phyloP scores from a whole-genome alignment of 495 filamentous ascomycete species.

The Aspergillus sparsus region DNA sequence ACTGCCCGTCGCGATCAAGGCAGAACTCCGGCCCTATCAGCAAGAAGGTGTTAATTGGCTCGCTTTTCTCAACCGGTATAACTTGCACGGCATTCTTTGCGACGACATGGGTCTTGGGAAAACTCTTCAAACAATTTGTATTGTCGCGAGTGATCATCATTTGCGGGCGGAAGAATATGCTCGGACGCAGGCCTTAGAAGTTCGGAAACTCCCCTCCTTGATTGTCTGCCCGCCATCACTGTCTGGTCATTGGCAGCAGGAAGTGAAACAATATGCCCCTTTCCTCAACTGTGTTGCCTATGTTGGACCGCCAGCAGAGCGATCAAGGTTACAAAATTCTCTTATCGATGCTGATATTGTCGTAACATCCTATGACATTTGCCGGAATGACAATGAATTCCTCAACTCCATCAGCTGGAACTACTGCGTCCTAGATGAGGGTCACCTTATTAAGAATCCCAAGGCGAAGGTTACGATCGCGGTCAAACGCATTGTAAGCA shows the following conservation, averaged over 20 bases:
- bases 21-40: slow-evolving; percentile 91
- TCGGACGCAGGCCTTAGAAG: slow-evolving; percentile 73
- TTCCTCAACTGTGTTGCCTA: slow-evolving; percentile 89
- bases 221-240: slow-evolving; percentile 96
- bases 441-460: slow-evolving; percentile 97
- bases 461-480: slow-evolving; percentile 89
- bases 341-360: slow-evolving; percentile 83
- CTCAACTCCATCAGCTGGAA: slow-evolving; percentile 90
- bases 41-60: slow-evolving; percentile 99
- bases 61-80: slow-evolving; percentile 94
- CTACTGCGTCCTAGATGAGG: slow-evolving; percentile 95
- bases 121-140: slow-evolving; percentile 94
- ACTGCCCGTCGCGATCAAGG: slow-evolving; percentile 95
- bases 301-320: slow-evolving; percentile 82
- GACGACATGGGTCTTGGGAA: slow-evolving; percentile 99
- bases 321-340: slow-evolving; percentile 63
- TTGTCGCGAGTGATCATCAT: slow-evolving; percentile 96
- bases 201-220: slow-evolving; percentile 79
- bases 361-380: slow-evolving; percentile 97
- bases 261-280: slow-evolving; percentile 90
- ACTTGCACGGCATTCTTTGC: slow-evolving; percentile 96
- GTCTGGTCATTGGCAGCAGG: slow-evolving; percentile 99
- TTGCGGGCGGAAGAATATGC: slow-evolving; percentile 85
- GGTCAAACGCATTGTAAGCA: slow-evolving; percentile 83
- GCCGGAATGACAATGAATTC: slow-evolving; percentile 85